Percentiles rank a stretch among this genome's conserved stretches.
These are phyloP conservation scores for Hypoxylon perforatum DNA, from an alignment of 495 filamentous ascomycete genomes.

Conservation along the genomic window DNA sequence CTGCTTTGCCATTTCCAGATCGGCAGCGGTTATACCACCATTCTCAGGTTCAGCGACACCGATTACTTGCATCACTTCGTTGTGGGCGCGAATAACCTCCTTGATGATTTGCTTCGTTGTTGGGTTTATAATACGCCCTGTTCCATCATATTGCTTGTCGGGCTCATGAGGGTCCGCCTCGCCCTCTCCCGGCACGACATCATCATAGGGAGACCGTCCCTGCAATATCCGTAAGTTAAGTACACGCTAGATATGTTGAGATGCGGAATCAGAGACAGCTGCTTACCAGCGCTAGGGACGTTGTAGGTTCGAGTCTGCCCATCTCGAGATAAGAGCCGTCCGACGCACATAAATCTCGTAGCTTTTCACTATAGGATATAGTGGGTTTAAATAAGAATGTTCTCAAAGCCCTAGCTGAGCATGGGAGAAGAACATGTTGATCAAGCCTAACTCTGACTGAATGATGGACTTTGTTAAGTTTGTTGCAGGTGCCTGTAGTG, in stretches of 20 bases:
- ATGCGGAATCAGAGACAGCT: not conserved
- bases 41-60: constrained; percentile 63
- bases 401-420: not conserved
- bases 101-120: constrained; percentile 62
- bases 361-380: not conserved
- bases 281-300: constrained; percentile 62
- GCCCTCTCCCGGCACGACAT: constrained; percentile 61
- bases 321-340: constrained; percentile 42
- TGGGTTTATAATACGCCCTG: constrained; percentile 74
- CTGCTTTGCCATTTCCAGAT: constrained; percentile 38
- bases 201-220: constrained; percentile 80
- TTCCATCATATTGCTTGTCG: constrained; percentile 74
- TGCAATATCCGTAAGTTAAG: constrained; percentile 41
- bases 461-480: too few species aligned
- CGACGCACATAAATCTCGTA: not conserved
- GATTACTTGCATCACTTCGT: constrained; percentile 67
- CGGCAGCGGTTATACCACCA: constrained; percentile 34
- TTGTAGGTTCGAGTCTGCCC: constrained; percentile 62
- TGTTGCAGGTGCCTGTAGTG: too few species aligned
- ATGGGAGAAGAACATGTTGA: not conserved
- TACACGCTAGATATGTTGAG: not conserved
- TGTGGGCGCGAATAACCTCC: constrained; percentile 64
- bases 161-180: constrained; percentile 59
- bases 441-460: too few species aligned
- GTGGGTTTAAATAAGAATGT: not conserved